phyloP scores from a whole-genome alignment of 73 alveolate genomes.

The Paramecium octaurelia region DNA sequence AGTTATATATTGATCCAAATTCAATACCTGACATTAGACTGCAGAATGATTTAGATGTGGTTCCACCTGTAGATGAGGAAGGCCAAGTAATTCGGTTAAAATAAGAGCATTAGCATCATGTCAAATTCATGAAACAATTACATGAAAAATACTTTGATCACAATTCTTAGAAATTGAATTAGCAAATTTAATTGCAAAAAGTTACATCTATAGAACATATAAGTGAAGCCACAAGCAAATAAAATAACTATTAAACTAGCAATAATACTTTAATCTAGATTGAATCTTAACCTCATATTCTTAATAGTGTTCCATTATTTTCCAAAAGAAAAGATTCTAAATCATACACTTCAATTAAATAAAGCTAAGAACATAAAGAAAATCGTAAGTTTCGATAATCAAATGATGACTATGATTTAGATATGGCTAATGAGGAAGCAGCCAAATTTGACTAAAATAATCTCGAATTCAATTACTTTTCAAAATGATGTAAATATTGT shows the following conservation, averaged over 20 bases:
- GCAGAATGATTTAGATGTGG: neutral
- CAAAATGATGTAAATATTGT: neutral
- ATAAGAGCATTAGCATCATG: neutral
- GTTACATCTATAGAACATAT: neutral
- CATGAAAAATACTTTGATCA: conserved; percentile 29
- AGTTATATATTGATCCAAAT: neutral
- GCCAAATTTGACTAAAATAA: neutral
- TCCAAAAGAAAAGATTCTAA: conserved; percentile 36
- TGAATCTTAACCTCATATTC: neutral
- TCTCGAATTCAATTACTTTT: conserved; percentile 29
- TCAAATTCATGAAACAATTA: conserved; percentile 39
- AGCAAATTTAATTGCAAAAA: neutral
- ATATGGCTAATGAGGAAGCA: conserved; percentile 28
- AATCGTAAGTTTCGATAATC: conserved; percentile 32
- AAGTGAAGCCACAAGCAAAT: conserved; percentile 5
- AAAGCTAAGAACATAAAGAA: conserved; percentile 1
- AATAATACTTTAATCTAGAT: neutral
- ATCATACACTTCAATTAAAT: conserved; percentile 15
- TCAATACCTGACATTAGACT: neutral
- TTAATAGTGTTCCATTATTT: neutral
- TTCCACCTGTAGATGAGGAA: conserved; percentile 42
- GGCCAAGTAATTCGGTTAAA: neutral
- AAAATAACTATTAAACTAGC: conserved; percentile 6
- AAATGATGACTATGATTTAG: conserved; percentile 48
- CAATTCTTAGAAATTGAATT: neutral